Evolutionary conservation across 495 filamentous ascomycete species (phyloP).

Genomic region (Xeromyces bisporus): DNA sequence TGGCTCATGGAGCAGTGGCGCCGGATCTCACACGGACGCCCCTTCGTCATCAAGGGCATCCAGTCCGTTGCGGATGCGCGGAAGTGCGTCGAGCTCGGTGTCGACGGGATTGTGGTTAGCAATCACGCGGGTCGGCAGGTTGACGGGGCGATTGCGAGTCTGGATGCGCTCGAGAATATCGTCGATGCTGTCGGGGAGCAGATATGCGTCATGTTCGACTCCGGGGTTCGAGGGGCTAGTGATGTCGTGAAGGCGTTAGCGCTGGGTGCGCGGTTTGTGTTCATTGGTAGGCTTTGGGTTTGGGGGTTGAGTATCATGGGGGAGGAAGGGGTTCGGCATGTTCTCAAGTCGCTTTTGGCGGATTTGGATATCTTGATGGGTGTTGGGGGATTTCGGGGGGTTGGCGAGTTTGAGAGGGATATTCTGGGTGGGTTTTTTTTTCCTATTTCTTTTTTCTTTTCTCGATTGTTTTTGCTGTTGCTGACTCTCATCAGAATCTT

Average conservation of each 20-base stretch:
- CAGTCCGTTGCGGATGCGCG: constrained; percentile 36
- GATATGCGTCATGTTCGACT: constrained; percentile 44
- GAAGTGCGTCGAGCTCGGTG: constrained; percentile 35
- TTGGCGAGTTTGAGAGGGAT: constrained; percentile 33
- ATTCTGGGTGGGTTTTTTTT: constrained; percentile 17
- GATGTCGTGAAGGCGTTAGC: constrained; percentile 48
- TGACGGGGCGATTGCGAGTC: constrained; percentile 40
- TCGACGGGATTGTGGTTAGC: constrained; percentile 41
- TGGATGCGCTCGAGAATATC: constrained; percentile 47
- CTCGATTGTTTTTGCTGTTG: background rate
- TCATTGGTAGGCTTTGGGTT: constrained; percentile 44
- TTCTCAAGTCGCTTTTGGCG: constrained; percentile 45
- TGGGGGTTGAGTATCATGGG: constrained; percentile 44
- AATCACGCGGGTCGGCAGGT: constrained; percentile 48
- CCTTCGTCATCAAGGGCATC: constrained; percentile 42
- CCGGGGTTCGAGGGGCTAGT: constrained; percentile 37
- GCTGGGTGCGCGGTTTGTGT: constrained; percentile 46
- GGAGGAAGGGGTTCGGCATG: constrained; percentile 44
- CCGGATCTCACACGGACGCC: constrained; percentile 32
- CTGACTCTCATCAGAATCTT: constrained; percentile 17
- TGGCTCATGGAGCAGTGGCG: constrained; percentile 39
- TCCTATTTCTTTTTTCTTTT: background rate
- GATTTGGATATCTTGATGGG: constrained; percentile 53
- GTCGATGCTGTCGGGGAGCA: constrained; percentile 33
- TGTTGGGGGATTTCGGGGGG: constrained; percentile 39